A percentile compares a stretch with the other conserved stretches of the same genome.
phyloP scores from a whole-genome alignment of 164 flowering plant genomes.

The Berberis thunbergii region DNA sequence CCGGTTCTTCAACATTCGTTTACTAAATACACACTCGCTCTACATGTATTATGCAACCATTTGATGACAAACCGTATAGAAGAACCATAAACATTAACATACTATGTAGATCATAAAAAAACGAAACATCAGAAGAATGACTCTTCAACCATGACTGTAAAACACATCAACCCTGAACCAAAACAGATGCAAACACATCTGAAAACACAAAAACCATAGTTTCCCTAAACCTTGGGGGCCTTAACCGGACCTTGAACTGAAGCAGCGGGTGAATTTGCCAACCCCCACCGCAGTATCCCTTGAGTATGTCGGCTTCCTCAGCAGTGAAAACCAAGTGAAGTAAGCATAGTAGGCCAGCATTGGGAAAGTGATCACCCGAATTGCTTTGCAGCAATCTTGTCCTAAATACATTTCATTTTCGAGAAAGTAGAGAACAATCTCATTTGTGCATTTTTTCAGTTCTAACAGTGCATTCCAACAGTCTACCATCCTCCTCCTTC shows the following conservation, averaged over 20 bases:
- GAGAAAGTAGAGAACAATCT: neutral
- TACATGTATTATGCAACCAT: too few species aligned
- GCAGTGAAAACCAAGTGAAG: constrained; percentile 3
- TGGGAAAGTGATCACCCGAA: neutral
- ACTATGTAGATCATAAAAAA: too few species aligned
- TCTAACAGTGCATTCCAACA: constrained; percentile 2
- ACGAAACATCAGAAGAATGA: too few species aligned
- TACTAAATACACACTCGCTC: too few species aligned
- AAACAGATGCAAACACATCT: too few species aligned
- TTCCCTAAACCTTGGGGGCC: neutral
- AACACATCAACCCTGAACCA: too few species aligned
- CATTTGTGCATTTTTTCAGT: neutral
- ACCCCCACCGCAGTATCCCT: neutral
- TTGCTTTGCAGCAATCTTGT: constrained; percentile 2
- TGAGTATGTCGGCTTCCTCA: neutral
- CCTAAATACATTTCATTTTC: neutral
- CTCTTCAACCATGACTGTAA: too few species aligned
- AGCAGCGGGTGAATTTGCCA: neutral
- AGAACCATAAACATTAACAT: too few species aligned
- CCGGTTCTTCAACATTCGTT: too few species aligned
- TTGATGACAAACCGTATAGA: too few species aligned
- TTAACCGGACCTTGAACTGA: neutral
- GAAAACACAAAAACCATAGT: too few species aligned
- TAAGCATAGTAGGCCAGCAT: constrained; percentile 4
- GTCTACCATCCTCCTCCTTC: neutral